phyloP scores from a whole-genome alignment of 805 yeast species.

The Zygosaccharomyces bisporus region DNA sequence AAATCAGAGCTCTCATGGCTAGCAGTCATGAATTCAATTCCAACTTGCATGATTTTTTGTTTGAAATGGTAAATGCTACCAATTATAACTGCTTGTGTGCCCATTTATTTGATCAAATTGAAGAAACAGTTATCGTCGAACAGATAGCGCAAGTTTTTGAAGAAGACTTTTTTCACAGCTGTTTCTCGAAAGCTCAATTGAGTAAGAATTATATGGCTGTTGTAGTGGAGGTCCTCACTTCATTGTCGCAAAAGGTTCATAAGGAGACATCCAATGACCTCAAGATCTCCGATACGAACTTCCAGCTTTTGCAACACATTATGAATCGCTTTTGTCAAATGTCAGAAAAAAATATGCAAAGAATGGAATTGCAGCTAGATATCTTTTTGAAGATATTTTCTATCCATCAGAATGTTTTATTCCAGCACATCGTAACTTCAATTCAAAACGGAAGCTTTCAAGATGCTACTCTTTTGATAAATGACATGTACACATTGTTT shows the following conservation, averaged over 20 bases:
- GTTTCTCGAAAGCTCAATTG: slow-evolving; percentile 11
- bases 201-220: slow-evolving; percentile 17
- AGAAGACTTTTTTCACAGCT: slow-evolving; percentile 25
- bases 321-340: slow-evolving; percentile 15
- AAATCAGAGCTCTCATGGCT: slow-evolving; percentile 10
- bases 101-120: slow-evolving; percentile 26
- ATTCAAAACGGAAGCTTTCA: slow-evolving; percentile 11
- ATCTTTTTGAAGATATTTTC: slow-evolving; percentile 28
- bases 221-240: slow-evolving; percentile 24
- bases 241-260: slow-evolving; percentile 23
- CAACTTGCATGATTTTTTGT: slow-evolving; percentile 18
- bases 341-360: slow-evolving; percentile 11
- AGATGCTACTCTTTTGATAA: slow-evolving; percentile 15
- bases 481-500: slow-evolving; percentile 23
- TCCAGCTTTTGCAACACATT: slow-evolving; percentile 15
- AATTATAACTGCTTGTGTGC: slow-evolving; percentile 28
- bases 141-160: slow-evolving; percentile 24
- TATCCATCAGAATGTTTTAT: slow-evolving; percentile 29
- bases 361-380: slow-evolving; percentile 19
- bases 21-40: not conserved
- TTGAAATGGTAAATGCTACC: slow-evolving; percentile 22
- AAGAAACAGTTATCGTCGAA: slow-evolving; percentile 12
- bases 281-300: slow-evolving; percentile 16
- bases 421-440: slow-evolving; percentile 19
- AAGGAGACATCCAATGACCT: slow-evolving; percentile 9